A percentile compares a stretch with the other conserved stretches of the same genome.
These are phyloP conservation scores for Xylaria sp. DNA, from an alignment of 2,329 filamentous ascomycete genomes.

Conservation along the genomic window DNA sequence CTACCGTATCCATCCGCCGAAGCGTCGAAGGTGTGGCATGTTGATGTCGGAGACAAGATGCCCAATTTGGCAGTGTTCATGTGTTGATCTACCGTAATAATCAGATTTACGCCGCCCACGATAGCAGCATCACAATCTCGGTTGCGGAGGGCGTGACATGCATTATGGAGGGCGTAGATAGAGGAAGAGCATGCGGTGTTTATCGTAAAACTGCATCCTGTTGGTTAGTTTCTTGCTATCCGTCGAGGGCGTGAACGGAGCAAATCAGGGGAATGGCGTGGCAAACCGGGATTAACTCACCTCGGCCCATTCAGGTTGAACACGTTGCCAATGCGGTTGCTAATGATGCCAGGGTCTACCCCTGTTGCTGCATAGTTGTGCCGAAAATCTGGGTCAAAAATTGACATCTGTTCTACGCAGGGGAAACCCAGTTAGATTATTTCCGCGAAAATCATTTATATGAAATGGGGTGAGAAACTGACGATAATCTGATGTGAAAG, in stretches of 20 bases:
- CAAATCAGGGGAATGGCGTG: constrained; percentile 8
- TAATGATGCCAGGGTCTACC: constrained; percentile 51
- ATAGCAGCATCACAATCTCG: constrained; percentile 51
- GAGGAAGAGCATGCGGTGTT: constrained; percentile 55
- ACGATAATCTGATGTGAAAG: constrained; percentile 45
- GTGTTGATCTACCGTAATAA: constrained; percentile 48
- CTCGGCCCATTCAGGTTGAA: constrained; percentile 53
- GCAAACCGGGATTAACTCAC: constrained; percentile 28
- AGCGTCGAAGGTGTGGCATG: constrained; percentile 48
- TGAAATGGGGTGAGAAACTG: constrained; percentile 30
- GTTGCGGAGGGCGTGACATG: constrained; percentile 43
- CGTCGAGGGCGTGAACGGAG: constrained; percentile 3
- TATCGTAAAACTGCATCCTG: constrained; percentile 33
- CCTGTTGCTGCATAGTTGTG: constrained; percentile 50
- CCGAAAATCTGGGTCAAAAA: constrained; percentile 43
- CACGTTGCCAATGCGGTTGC: constrained; percentile 53
- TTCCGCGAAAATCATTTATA: constrained; percentile 9
- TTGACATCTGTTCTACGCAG: constrained; percentile 43
- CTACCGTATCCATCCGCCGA: constrained; percentile 48
- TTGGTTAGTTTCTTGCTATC: constrained; percentile 9
- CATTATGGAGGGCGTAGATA: constrained; percentile 51
- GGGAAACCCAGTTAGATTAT: constrained; percentile 28
- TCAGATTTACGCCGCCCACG: constrained; percentile 53
- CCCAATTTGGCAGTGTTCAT: constrained; percentile 49
- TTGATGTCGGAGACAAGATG: constrained; percentile 50